Base-by-base conservation (phyloP, 83 land plant species). In the Picea engelmannii region DNA sequence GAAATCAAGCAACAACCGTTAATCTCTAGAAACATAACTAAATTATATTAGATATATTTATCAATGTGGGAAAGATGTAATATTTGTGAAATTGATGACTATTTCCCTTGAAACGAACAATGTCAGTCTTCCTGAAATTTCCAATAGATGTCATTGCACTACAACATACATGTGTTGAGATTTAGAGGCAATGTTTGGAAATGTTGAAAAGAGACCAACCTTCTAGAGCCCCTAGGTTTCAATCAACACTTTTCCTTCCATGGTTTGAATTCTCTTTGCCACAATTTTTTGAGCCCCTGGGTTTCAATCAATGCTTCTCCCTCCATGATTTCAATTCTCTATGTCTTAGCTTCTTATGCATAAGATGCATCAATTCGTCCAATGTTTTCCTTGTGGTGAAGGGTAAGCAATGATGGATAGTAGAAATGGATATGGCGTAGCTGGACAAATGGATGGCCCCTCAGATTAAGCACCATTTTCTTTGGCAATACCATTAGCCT, bases 401-500 rank as follows among this genome's bases (percentile, higher is more conserved):
- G 77, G 99, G 99, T 1, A 90, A 89, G 24, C 85, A 98, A 64
- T 89, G 83, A 60, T 96, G 99, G 99, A 93, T 95, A 1, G 81
- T 65, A 17, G 86, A 87, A 58, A 86, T 86, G 62, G 98, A 96
- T 81, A 65, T 95, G 79, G 87, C 81, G 44, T 98, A 95, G 73
- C 87, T 96, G 76, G 80, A 78, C 49, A 79, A 90, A 6, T 42
- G 5, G 6, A 42, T 42, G 44, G 6, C 5, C 44, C 6, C 44
- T 42, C 44, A 3, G 6, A 6, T 42, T 4, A 96, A 93, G 83
- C 87, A 96, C 78, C 99, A 98, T 1, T 95, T 96, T 80, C 84
- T 95, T 31, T 96, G 99, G 99, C 98, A 89, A 49, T 95, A 96
- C 71, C 98, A 94, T 83, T 96, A 97, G 97, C 89, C 96, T 44